Evolutionary conservation across 2,329 filamentous ascomycete species (phyloP).

Genomic region (Aspergillus sp.): DNA sequence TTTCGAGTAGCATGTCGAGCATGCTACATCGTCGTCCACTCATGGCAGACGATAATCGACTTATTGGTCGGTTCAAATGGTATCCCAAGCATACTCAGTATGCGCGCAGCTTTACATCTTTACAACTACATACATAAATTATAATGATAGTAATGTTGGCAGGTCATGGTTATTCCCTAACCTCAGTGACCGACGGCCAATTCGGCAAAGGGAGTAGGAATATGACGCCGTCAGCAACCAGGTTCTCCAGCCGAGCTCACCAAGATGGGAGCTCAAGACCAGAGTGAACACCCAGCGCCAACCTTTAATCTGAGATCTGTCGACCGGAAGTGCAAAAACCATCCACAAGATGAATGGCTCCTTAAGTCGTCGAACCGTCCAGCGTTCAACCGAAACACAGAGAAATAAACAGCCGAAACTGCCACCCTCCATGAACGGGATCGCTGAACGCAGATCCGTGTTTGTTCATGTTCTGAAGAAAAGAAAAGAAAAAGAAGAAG

Average conservation of each 20-base stretch:
- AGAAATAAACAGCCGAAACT: conserved; percentile 39
- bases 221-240: conserved; percentile 69
- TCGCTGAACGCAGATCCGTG: conserved; percentile 82
- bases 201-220: conserved; percentile 85
- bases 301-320: conserved; percentile 85
- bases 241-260: conserved; percentile 67
- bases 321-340: conserved; percentile 85
- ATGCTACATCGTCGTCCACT: no score
- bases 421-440: conserved; percentile 59
- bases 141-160: conserved; percentile 59
- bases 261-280: conserved; percentile 67
- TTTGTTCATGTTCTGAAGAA: conserved; percentile 42
- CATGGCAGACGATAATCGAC: no score
- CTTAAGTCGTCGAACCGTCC: conserved; percentile 84
- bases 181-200: conserved; percentile 83
- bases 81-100: no score
- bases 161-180: conserved; percentile 84
- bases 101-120: no score
- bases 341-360: conserved; percentile 69
- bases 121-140: no score
- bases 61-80: no score
- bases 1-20: no score
- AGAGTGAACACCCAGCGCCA: conserved; percentile 52
- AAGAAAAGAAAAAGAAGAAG: conserved; percentile 43
- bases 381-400: conserved; percentile 73